Base-by-base conservation (phyloP, 2,329 filamentous ascomycete genomes). In the Orbilia javanica region DNA sequence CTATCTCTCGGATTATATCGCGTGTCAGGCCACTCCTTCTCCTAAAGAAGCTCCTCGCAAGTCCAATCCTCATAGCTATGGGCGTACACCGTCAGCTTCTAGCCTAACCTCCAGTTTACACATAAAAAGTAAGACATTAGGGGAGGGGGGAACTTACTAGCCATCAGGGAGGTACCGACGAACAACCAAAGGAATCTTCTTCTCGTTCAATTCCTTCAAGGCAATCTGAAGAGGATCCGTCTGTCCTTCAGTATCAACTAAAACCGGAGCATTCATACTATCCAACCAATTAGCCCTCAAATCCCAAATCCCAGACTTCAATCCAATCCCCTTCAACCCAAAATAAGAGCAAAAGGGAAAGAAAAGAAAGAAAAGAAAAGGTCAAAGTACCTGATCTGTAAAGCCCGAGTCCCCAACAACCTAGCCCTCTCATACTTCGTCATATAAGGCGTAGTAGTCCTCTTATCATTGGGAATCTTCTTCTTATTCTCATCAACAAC, bases 21-120 rank as follows among this genome's bases (percentile, higher is more conserved):
- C 53, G 42, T 55, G 10, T 68, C 63, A 29, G 52, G 42, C 50
- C 60, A 69, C 4, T 57, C 68, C 62, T 39, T 64, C 46, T 79
- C 73, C 71, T 82, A 82, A 70, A 82, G 80, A 65, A 98, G 88
- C 85, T 99, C 96, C 86, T 98, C 96, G 86, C 94, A 97, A 39
- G 94, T 97, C 96, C 96, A 99, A 85, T 99, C 96, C 88, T 99
- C 96, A 85, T 98, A 98, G 86, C 92, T 95, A 81, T n/a, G 18
- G 66, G 1, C 3, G 15, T n/a, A 34, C n/a, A 20, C 31, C 29
- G n/a, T 36, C 5, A 70, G 27, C 44, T 52, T 34, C 36, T 44
- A 57, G 27, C 15, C 25, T 44, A 57, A 36, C 15, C 25, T 46
- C 15, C 13, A 34, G 22, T 10, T 18, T 20, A 53, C 36, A 36